Evolutionary conservation across 2,329 filamentous ascomycete species (phyloP).

Genomic region (Fonsecaea erecta): DNA sequence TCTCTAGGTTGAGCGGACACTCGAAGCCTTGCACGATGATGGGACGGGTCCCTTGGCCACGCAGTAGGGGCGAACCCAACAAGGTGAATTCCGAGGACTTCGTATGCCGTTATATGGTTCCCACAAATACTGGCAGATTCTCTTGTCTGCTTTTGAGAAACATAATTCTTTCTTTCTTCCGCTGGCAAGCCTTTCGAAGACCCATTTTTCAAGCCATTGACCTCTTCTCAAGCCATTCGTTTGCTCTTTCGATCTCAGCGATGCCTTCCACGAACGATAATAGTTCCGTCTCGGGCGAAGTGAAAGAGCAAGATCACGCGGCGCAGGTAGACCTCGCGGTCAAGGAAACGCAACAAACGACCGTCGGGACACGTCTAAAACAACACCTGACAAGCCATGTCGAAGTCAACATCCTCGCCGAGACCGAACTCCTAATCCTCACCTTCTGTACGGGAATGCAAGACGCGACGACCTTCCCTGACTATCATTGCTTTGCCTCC

Average conservation of each 20-base stretch:
- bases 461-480: slow-evolving; percentile 65
- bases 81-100: slow-evolving; percentile 2
- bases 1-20: neutral
- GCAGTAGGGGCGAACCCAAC: neutral
- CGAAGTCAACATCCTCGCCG: slow-evolving; percentile 31
- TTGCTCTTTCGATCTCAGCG: neutral
- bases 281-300: neutral
- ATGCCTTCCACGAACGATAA: slow-evolving; percentile 1
- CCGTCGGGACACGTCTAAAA: slow-evolving; percentile 6
- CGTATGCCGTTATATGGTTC: slow-evolving; percentile 5
- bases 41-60: neutral
- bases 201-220: neutral
- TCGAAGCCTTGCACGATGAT: neutral
- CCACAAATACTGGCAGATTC: neutral
- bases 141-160: neutral
- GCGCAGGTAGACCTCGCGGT: neutral
- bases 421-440: slow-evolving; percentile 47
- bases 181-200: neutral
- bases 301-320: neutral
- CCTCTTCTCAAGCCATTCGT: neutral
- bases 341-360: neutral
- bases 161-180: neutral
- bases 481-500: slow-evolving; percentile 66
- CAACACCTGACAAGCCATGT: slow-evolving; percentile 27
- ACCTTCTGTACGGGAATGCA: slow-evolving; percentile 49